Conservation (phyloP, 202 grass and related monocot genomes). For the Tripidium arundinaceum region DNA sequence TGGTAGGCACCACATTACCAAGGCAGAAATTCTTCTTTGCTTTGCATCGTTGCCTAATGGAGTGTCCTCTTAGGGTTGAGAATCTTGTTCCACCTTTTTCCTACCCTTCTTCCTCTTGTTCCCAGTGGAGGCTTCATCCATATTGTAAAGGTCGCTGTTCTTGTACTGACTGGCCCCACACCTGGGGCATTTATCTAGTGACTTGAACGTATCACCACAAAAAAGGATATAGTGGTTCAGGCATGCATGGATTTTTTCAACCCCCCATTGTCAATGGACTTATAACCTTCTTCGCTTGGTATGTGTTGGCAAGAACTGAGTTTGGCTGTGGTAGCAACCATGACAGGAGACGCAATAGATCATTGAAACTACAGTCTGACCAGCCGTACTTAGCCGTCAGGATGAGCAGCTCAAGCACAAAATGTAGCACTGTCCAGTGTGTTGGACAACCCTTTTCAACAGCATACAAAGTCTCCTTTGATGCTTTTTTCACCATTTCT, state of each 20-base stretch:
- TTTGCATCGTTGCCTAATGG: neutral
- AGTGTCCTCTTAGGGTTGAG: no score
- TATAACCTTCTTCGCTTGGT: neutral
- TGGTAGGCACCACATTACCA: neutral
- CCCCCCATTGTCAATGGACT: neutral
- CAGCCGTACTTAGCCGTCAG: neutral
- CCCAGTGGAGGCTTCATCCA: rapidly evolving
- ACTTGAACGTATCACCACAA: no score
- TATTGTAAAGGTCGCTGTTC: neutral
- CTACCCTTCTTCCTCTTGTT: neutral
- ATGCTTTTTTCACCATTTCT: no score
- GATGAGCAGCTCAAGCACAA: no score
- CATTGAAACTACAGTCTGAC: neutral
- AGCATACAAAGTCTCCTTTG: no score
- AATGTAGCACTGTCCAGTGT: no score
- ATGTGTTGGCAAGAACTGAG: neutral
- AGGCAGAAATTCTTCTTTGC: neutral
- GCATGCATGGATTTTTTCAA: neutral
- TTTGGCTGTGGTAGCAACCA: no score
- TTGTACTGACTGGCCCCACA: neutral
- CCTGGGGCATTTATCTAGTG: neutral
- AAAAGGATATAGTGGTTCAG: neutral
- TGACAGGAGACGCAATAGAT: neutral
- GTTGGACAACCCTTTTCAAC: no score
- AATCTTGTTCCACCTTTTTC: neutral